A percentile compares a stretch with the other conserved stretches of the same genome.
Conservation (phyloP, 345 rosid genomes). For the Alliaria petiolata region DNA sequence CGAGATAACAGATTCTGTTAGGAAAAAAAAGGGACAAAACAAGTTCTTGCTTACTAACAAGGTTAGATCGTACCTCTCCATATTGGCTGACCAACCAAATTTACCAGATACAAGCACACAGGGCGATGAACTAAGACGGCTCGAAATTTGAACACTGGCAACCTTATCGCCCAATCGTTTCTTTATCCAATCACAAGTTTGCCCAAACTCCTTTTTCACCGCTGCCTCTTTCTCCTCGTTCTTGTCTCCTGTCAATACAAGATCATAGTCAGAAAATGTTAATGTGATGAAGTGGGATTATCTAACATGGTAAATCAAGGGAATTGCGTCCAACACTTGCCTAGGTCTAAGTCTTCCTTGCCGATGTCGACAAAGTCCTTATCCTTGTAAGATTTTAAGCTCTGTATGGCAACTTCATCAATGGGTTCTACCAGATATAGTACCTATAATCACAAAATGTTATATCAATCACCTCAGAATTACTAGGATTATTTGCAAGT, state of each 20-base stretch:
- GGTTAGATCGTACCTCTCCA: constrained; percentile 70
- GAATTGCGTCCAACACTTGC: constrained; percentile 33
- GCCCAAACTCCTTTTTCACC: constrained; percentile 75
- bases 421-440: constrained; percentile 86
- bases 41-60: background rate
- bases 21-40: background rate
- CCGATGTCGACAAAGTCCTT: constrained; percentile 92
- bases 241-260: constrained; percentile 62
- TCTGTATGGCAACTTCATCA: constrained; percentile 92
- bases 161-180: constrained; percentile 83
- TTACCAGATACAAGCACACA: constrained; percentile 93
- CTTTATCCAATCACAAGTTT: constrained; percentile 96
- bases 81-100: constrained; percentile 99
- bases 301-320: background rate
- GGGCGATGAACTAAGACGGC: constrained; percentile 87
- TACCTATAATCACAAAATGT: constrained; percentile 44
- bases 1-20: constrained; percentile 15
- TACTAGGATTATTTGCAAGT: background rate
- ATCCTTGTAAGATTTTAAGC: constrained; percentile 85
- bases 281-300: background rate
- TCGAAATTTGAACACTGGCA: constrained; percentile 86
- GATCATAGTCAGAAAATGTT: constrained; percentile 12
- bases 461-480: constrained; percentile 2
- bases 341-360: constrained; percentile 97
- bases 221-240: constrained; percentile 84